Conservation (phyloP, 2,329 filamentous ascomycete genomes). For the Talaromyces sp. region DNA sequence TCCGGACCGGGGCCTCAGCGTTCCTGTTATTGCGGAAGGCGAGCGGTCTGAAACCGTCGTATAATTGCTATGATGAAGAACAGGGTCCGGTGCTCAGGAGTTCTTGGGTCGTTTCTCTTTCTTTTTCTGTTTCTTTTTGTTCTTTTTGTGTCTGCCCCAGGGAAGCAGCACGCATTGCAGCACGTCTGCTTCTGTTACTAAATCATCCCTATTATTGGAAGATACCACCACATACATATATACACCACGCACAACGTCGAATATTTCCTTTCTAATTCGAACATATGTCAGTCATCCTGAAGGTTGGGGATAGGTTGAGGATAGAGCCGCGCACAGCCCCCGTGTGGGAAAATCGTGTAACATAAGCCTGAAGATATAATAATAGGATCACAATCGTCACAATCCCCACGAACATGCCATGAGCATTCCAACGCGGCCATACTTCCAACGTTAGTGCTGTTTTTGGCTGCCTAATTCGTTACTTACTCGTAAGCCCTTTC, state of each 20-base stretch:
- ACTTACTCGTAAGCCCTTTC: neutral
- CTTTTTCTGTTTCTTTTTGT: neutral
- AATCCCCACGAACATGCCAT: neutral
- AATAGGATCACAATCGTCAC: neutral
- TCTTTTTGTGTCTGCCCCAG: neutral
- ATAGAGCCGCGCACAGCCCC: neutral
- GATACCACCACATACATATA: conserved; percentile 11
- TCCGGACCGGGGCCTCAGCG: conserved; percentile 77
- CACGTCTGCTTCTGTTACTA: neutral
- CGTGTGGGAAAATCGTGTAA: neutral
- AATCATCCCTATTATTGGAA: conserved; percentile 8
- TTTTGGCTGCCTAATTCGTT: neutral
- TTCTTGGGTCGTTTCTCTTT: neutral
- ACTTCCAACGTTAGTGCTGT: neutral
- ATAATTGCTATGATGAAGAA: conserved; percentile 34
- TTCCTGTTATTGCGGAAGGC: conserved; percentile 80
- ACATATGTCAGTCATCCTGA: neutral
- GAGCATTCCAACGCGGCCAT: neutral
- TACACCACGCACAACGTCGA: neutral
- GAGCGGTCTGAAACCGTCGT: conserved; percentile 75
- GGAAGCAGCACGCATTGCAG: neutral
- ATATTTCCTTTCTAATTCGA: neutral
- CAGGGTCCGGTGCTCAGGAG: conserved; percentile 6
- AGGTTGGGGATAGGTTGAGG: neutral
- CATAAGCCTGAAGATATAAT: neutral